Evolutionary conservation across 345 rosid genomes (phyloP).

Genomic region (Acer saccharum): DNA sequence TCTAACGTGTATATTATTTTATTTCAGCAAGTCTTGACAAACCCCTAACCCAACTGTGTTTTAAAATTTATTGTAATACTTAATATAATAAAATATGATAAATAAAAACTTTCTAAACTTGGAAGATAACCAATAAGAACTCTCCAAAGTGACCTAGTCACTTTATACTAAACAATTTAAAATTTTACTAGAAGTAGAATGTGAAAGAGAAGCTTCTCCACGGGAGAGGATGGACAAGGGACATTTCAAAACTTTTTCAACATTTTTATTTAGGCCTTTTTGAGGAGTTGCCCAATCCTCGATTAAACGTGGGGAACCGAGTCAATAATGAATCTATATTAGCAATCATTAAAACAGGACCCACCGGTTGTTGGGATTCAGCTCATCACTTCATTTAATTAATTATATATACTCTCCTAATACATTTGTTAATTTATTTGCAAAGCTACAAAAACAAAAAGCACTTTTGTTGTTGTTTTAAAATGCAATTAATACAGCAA

Average conservation of each 20-base stretch:
- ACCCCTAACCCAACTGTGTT: too few species aligned
- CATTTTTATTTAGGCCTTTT: conserved; percentile 6
- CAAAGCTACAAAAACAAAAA: conserved; percentile 3
- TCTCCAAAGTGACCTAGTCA: conserved; percentile 13
- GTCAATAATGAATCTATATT: conserved; percentile 44
- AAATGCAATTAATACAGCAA: neutral
- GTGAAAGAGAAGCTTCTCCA: neutral
- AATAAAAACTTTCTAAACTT: neutral
- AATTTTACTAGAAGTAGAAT: neutral
- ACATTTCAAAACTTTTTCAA: conserved; percentile 2
- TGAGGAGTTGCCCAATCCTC: conserved; percentile 23
- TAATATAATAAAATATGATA: too few species aligned
- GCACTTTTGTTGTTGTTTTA: neutral
- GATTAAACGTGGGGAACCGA: conserved; percentile 56
- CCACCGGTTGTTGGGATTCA: conserved; percentile 36
- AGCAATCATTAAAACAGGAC: conserved; percentile 39
- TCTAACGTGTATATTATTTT: too few species aligned
- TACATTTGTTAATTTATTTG: conserved; percentile 2
- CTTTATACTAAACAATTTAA: neutral
- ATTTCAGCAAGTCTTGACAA: too few species aligned
- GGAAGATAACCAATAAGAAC: conserved; percentile 30
- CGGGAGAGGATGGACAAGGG: conserved; percentile 1
- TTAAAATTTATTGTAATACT: too few species aligned
- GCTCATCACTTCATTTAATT: conserved; percentile 21
- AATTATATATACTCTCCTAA: neutral